These are phyloP conservation scores for Linum usitatissimum DNA, from an alignment of 345 rosid species.

Conservation along the genomic window DNA sequence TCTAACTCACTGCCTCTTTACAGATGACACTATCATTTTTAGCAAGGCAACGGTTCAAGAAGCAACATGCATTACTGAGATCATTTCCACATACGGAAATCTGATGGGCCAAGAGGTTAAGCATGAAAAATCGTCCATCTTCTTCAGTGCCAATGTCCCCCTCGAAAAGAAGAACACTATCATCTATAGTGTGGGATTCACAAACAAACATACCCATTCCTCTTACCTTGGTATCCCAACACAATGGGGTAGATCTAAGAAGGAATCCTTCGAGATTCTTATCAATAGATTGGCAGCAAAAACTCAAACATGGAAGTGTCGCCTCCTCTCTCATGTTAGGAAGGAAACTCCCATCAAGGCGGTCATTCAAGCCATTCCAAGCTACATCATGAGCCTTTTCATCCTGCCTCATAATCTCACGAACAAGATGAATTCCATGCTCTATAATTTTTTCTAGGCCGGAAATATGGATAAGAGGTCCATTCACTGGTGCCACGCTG, in stretches of 20 bases:
- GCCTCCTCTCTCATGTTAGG: background rate
- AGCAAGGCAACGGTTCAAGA: background rate
- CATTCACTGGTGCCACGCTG: background rate
- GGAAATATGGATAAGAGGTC: background rate
- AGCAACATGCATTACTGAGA: background rate
- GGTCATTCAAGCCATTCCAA: background rate
- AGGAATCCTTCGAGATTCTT: background rate
- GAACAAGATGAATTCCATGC: background rate
- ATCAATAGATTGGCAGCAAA: background rate
- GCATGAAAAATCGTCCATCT: background rate
- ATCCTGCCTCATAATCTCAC: background rate
- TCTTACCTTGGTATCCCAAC: background rate
- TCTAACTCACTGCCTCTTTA: background rate
- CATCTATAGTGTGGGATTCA: too few relatives aligned
- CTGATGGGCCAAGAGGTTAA: background rate
- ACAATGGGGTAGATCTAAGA: background rate
- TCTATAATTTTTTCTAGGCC: background rate
- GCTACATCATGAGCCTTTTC: background rate
- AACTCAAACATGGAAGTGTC: background rate
- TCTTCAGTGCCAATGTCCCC: background rate
- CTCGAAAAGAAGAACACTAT: too few relatives aligned
- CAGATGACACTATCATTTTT: background rate
- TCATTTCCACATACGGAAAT: background rate
- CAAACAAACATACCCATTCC: too few relatives aligned
- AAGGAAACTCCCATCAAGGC: background rate